These are phyloP conservation scores for Cryphonectria radicalis DNA, from an alignment of 2,329 filamentous ascomycete species.

Conservation along the genomic window DNA sequence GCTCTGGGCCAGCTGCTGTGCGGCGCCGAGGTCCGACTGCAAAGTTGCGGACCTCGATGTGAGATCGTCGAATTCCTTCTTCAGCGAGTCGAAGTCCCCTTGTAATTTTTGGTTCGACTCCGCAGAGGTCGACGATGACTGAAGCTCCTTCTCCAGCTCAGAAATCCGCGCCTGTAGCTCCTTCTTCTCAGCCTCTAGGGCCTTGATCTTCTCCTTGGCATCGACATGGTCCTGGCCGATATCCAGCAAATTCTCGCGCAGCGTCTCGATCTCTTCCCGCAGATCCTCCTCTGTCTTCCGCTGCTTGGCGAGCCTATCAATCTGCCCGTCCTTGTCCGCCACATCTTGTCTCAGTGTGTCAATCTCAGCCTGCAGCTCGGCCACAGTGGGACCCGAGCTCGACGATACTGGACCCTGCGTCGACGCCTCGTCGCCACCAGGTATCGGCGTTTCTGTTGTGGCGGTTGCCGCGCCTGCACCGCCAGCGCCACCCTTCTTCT, in stretches of 20 bases:
- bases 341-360: constrained; percentile 57
- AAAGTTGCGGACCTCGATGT: constrained; percentile 71
- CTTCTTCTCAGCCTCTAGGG: constrained; percentile 70
- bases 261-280: constrained; percentile 81
- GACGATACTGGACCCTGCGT: constrained; percentile 41
- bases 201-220: constrained; percentile 76
- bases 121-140: constrained; percentile 38
- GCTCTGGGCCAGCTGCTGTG: constrained; percentile 82
- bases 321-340: constrained; percentile 70
- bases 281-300: constrained; percentile 78
- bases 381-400: constrained; percentile 37
- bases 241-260: constrained; percentile 78
- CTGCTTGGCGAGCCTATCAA: constrained; percentile 71
- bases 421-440: constrained; percentile 40
- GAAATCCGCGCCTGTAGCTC: constrained; percentile 66
- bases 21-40: constrained; percentile 82
- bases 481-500: constrained; percentile 74
- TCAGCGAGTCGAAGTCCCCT: constrained; percentile 61
- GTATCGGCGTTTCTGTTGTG: constrained; percentile 44
- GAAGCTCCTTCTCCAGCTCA: constrained; percentile 73
- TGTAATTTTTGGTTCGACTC: constrained; percentile 60
- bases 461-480: constrained; percentile 44
- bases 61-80: constrained; percentile 66
- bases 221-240: constrained; percentile 85
- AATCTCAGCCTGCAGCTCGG: constrained; percentile 54